Evolutionary conservation across 306 rosid species (phyloP), one percentile per base, ranked within the genome.

Genomic region (Ziziphus jujuba): DNA sequence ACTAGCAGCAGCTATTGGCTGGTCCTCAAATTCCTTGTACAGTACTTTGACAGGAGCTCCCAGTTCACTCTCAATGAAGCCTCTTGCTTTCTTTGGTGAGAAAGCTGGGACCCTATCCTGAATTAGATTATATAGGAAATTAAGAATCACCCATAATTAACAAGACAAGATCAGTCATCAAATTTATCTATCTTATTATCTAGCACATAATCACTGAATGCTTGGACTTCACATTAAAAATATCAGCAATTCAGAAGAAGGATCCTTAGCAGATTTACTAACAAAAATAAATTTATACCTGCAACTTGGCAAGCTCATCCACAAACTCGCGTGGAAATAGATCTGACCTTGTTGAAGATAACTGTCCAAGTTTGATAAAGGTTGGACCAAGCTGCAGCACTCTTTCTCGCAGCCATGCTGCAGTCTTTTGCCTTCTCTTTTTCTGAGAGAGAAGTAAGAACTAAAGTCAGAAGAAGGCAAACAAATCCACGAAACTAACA

Each of bases 351-450:
- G 98, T 92, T 61, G 96, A 92, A 24, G 95, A 92, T 71, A 92
- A 75, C 77, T 92, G 96, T 68, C 98, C 98, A 47, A 92, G 92
- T 73, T 92, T 92, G 74, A 92, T 92, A 77, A 90, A 90, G 9
- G 97, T 91, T 33, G 98, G 98, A 33, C 98, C 98, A 47, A 91
- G 95, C 82, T 91, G 98, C 77, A 91, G 75, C 67, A 89, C 96
- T 50, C 81, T 5, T 70, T 91, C 98, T 73, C 95, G 81, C 44
- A 91, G 76, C 98, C 98, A 91, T 52, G 91, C 77, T 28, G 96
- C 98, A 11, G 95, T 91, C 75, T 83, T 85, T 50, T 33, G 65
- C 79, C 88, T 80, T 77, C 96, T 80, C 43, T 63, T 78, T 85
- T 82, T 84, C 98, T 91, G 87, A 73, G 72, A 17, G 73, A 68